A percentile compares a stretch with the other conserved stretches of the same genome.
These are phyloP conservation scores for Phaeomoniella chlamydospora DNA, from an alignment of 2,329 filamentous ascomycete species.

Conservation along the genomic window DNA sequence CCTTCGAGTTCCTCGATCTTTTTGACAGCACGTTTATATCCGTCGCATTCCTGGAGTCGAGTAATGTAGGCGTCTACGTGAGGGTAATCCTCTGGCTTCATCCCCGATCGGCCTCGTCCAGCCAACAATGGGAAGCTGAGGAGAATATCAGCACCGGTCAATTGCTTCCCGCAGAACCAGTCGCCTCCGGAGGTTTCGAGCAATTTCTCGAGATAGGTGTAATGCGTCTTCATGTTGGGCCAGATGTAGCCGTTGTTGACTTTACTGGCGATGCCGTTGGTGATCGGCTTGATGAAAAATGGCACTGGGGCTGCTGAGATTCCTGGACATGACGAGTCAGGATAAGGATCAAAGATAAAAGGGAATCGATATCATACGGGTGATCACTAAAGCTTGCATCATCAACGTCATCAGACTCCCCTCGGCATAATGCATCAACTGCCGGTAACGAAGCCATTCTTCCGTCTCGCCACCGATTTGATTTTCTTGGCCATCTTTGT, in stretches of 20 bases:
- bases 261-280: slow-evolving; percentile 35
- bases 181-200: slow-evolving; percentile 22
- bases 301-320: slow-evolving; percentile 42
- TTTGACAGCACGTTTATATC: slow-evolving; percentile 22
- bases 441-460: slow-evolving; percentile 46
- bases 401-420: slow-evolving; percentile 66
- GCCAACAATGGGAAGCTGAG: slow-evolving; percentile 30
- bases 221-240: slow-evolving; percentile 24
- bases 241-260: slow-evolving; percentile 24
- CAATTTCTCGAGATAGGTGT: slow-evolving; percentile 29
- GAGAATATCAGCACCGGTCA: slow-evolving; percentile 31
- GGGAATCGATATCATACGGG: slow-evolving; percentile 24
- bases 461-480: slow-evolving; percentile 44
- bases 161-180: slow-evolving; percentile 26
- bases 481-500: slow-evolving; percentile 37
- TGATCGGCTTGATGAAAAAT: slow-evolving; percentile 56
- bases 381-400: slow-evolving; percentile 48
- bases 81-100: slow-evolving; percentile 22
- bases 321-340: slow-evolving; percentile 12
- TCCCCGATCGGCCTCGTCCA: slow-evolving; percentile 15
- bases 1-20: slow-evolving; percentile 27
- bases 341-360: slow-evolving; percentile 1
- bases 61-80: slow-evolving; percentile 20
- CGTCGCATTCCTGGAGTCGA: slow-evolving; percentile 19
- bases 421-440: slow-evolving; percentile 73